A percentile compares a stretch with the other conserved stretches of the same genome.
These are phyloP conservation scores for Lecanicillium sp. DNA, from an alignment of 2,329 filamentous ascomycete species.

Conservation along the genomic window DNA sequence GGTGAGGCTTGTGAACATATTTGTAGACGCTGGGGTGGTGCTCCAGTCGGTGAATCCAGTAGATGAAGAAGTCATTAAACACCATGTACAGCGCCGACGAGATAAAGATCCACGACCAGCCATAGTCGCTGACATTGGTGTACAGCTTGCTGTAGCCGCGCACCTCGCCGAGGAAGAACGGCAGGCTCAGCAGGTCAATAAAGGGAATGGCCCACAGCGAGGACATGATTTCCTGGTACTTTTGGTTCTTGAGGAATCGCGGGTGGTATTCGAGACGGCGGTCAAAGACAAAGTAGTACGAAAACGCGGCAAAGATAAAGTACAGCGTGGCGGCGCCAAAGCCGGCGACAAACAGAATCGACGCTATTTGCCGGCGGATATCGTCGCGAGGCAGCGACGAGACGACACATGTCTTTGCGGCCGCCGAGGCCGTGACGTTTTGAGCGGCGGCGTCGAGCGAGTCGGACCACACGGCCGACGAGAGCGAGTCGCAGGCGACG, in stretches of 20 bases:
- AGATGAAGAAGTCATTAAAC: slow-evolving; percentile 37
- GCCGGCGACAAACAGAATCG: slow-evolving; percentile 29
- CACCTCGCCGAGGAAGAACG: slow-evolving; percentile 38
- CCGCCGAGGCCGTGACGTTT: slow-evolving; percentile 6
- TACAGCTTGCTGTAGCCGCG: slow-evolving; percentile 36
- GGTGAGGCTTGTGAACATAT: slow-evolving; percentile 38
- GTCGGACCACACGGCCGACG: slow-evolving; percentile 6
- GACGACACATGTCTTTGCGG: slow-evolving; percentile 36
- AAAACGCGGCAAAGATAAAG: slow-evolving; percentile 60
- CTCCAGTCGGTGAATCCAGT: slow-evolving; percentile 38
- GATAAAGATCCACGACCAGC: slow-evolving; percentile 28
- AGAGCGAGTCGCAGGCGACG: slow-evolving; percentile 9
- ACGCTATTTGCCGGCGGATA: slow-evolving; percentile 29
- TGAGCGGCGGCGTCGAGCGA: slow-evolving; percentile 3
- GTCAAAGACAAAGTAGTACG: slow-evolving; percentile 60
- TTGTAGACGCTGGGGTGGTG: slow-evolving; percentile 38
- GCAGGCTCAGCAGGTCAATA: slow-evolving; percentile 35
- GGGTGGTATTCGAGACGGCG: slow-evolving; percentile 36
- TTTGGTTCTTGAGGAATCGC: slow-evolving; percentile 38
- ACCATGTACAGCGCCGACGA: slow-evolving; percentile 33
- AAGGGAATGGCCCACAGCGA: slow-evolving; percentile 33
- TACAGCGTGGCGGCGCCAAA: slow-evolving; percentile 38
- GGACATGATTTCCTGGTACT: slow-evolving; percentile 33
- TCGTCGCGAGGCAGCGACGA: slow-evolving; percentile 33
- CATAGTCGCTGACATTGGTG: slow-evolving; percentile 27